phyloP scores from a whole-genome alignment of 2,329 filamentous ascomycete genomes.

The Sarocladiaceae sp. region DNA sequence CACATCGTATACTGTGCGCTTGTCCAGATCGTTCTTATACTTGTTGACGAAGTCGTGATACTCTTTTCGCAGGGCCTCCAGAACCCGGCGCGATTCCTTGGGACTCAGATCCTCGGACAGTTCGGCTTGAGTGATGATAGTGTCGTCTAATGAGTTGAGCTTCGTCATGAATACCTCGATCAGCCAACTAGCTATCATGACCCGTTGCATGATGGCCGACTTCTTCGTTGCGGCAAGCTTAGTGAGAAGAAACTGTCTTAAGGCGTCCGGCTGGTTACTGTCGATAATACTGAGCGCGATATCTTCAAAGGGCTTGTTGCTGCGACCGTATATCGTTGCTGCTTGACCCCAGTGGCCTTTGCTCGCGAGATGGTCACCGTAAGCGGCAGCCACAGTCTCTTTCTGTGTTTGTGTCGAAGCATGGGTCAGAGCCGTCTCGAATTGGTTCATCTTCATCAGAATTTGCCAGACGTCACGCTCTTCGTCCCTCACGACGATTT shows the following conservation, averaged over 20 bases:
- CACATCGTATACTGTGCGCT: conserved; percentile 89
- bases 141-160: conserved; percentile 89
- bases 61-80: conserved; percentile 65
- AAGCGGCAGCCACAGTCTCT: conserved; percentile 86
- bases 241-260: conserved; percentile 81
- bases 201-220: conserved; percentile 79
- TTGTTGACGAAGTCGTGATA: conserved; percentile 83
- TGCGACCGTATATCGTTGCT: conserved; percentile 84
- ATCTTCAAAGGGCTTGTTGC: conserved; percentile 95
- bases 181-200: conserved; percentile 93
- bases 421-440: conserved; percentile 80
- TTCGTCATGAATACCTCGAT: conserved; percentile 97
- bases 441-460: conserved; percentile 79
- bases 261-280: conserved; percentile 79
- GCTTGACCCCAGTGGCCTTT: conserved; percentile 82
- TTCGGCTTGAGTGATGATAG: conserved; percentile 83
- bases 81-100: conserved; percentile 63
- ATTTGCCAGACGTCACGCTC: conserved; percentile 92
- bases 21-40: conserved; percentile 82
- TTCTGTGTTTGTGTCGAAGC: conserved; percentile 75
- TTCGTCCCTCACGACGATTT: conserved; percentile 86
- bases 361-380: conserved; percentile 77
- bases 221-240: conserved; percentile 81
- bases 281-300: conserved; percentile 89
- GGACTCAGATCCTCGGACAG: conserved; percentile 65